Evolutionary conservation across 768 basidiomycete species (phyloP), one percentile per base, ranked within the genome.

Genomic region (Lactifluus volemus): DNA sequence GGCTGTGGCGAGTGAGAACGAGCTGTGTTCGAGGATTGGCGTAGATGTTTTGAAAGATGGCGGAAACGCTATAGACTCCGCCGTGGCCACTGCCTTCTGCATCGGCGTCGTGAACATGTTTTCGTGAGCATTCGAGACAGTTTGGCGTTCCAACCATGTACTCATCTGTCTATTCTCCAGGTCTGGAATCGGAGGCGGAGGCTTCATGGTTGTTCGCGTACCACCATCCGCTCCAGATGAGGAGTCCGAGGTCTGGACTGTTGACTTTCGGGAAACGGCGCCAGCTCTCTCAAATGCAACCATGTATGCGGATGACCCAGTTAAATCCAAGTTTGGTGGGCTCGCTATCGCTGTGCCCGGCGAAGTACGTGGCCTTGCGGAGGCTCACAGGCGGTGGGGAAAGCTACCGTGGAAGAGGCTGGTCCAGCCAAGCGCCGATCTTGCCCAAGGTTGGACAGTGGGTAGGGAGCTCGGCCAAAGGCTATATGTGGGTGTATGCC

Each of bases 51-150:
- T 96, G 60, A 85, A 84, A 73, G 81, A 83, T 8, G 94, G 93
- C 30, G 96, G 96, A 17, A 95, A 89, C 68, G 94, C 95, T 0
- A 83, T 96, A 15, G 96, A 98, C 65, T 86, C 96, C 0, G 88
- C 84, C 0, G 84, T 98, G 56, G 82, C 84, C 21, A 80, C 89
- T 0, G 83, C 86, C 0, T 76, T 98, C 29, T 98, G 96, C 70
- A 75, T 76, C 38, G 88, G 89, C 5, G 86, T 90, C 3, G 83
- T 92, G 53, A 94, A 93, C 71, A 92, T 92, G 85, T 97, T 94
- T 71, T 91, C 90, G 80, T 93, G 68, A 70, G 84, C 79, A 19
- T 42, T 66, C 29, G 38, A 19, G 19, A 10, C 48, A 42, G 41
- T 17, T 60, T 21, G 12, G 66, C 63, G 41, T 41, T 9, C 17